phyloP scores from a whole-genome alignment of 805 yeast species.

The Yarrowia sp. region DNA sequence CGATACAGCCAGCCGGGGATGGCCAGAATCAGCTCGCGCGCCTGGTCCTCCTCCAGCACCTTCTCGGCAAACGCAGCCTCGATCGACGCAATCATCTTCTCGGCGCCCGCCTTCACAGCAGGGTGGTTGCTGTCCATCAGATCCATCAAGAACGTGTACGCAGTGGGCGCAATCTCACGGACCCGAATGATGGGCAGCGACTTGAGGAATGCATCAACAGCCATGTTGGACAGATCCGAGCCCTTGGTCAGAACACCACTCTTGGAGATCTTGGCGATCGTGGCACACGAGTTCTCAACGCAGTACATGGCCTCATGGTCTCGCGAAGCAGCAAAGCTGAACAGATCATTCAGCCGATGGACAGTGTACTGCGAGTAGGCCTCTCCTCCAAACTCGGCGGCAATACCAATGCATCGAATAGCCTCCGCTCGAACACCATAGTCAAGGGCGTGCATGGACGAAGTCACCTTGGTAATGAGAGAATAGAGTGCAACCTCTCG shows the following conservation, averaged over 20 bases:
- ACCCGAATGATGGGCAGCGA: conserved; percentile 83
- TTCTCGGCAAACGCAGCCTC: conserved; percentile 5
- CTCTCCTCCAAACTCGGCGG: conserved; percentile 81
- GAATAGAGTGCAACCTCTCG: conserved; percentile 20
- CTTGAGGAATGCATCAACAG: conserved; percentile 77
- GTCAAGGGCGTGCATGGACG: conserved; percentile 29
- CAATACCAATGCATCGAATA: conserved; percentile 59
- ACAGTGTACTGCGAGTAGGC: conserved; percentile 60
- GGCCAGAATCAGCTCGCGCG: conserved; percentile 14
- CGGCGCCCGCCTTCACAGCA: conserved; percentile 51
- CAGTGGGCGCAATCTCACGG: conserved; percentile 84
- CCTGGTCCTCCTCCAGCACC: conserved; percentile 19
- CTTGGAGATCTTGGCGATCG: conserved; percentile 82
- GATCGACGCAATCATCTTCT: conserved; percentile 20
- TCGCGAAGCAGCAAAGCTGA: conserved; percentile 75
- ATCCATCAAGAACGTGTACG: conserved; percentile 77
- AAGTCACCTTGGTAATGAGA: conserved; percentile 29
- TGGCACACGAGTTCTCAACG: conserved; percentile 81
- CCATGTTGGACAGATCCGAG: conserved; percentile 58
- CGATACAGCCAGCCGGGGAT: conserved; percentile 26
- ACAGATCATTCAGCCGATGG: conserved; percentile 64
- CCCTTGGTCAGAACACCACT: conserved; percentile 61
- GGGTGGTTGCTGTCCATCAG: conserved; percentile 73
- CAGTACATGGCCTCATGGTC: conserved; percentile 83
- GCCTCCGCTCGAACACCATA: conserved; percentile 18